Evolutionary conservation across 352 stramenopile species (phyloP), one percentile per base, ranked within the genome.

Genomic region (Phytophthora colocasiae): DNA sequence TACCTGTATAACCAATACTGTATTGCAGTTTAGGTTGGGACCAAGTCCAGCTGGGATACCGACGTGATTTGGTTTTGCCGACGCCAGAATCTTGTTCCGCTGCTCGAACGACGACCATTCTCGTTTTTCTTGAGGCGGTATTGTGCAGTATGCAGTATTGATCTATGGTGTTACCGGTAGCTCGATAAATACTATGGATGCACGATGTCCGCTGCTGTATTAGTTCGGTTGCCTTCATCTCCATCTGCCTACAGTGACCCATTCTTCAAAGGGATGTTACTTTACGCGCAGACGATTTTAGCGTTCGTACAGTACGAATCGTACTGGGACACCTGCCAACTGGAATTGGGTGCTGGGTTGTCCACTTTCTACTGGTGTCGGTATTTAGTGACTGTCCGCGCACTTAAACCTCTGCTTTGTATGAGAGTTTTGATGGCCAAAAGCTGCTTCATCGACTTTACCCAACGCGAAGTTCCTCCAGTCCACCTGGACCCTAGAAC

Each of bases 291-390:
- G 31, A 36, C 9, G 31, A 36, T 36, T 36, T 36, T 36, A 14
- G 31, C 31, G 43, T 34, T 54, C 55, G 14, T 52, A 27, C n/a
- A n/a, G n/a, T n/a, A 19, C 19, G 19, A 19, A 19, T 19, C 19
- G 14, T 52, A 27, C n/a, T 62, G 54, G 41, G 41, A 54, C 43
- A 62, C 19, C 31, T 32, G 27, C 31, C 31, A 36, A 36, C 31
- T 36, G 29, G 29, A 9, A 34, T 9, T 34, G 29, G 29, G 29
- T 11, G 26, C 5, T 17, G 19, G 43, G 24, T 32, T 63, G 55
- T 63, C 55, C 44, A 41, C 24, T 56, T 63, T 63, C 43, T 63
- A 56, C 55, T 6, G 36, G 41, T 22, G 17, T 55, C 17, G 11
- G 2, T 12, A n/a, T n/a, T n/a, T n/a, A 45, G 31, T 27, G 22